Evolutionary conservation across 2,329 filamentous ascomycete species (phyloP).

Genomic region (Monosporascus sp.): DNA sequence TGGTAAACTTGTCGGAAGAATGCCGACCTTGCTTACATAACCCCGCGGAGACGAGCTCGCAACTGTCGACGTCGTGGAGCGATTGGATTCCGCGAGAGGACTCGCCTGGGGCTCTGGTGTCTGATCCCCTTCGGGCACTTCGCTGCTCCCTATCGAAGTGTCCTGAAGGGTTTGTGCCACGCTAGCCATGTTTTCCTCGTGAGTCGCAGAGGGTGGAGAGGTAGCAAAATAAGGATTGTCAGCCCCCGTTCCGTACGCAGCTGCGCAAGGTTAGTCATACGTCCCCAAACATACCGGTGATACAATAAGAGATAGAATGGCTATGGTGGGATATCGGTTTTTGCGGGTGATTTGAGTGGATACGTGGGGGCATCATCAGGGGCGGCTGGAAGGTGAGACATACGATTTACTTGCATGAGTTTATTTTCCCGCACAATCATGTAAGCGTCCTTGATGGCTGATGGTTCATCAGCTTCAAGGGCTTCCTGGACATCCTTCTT

Average conservation of each 20-base stretch:
- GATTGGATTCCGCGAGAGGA: constrained; percentile 48
- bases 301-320: neutral
- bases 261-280: constrained; percentile 30
- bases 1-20: constrained; percentile 85
- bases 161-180: constrained; percentile 47
- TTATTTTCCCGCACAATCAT: constrained; percentile 97
- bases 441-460: constrained; percentile 97
- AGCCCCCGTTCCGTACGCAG: constrained; percentile 37
- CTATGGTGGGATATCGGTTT: neutral
- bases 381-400: constrained; percentile 34
- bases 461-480: constrained; percentile 84
- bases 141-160: constrained; percentile 8
- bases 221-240: constrained; percentile 38
- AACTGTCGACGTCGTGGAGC: constrained; percentile 46
- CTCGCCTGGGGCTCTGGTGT: constrained; percentile 35
- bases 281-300: neutral
- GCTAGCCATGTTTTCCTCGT: constrained; percentile 48
- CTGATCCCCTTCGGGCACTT: constrained; percentile 9
- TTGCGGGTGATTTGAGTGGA: constrained; percentile 1
- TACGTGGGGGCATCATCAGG: too few relatives aligned
- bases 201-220: constrained; percentile 41
- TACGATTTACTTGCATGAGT: constrained; percentile 90
- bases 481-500: constrained; percentile 94
- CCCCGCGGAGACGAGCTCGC: constrained; percentile 44
- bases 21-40: constrained; percentile 79